Conservation (phyloP, 2,329 filamentous ascomycete species). For the Botrytis tulipae region DNA sequence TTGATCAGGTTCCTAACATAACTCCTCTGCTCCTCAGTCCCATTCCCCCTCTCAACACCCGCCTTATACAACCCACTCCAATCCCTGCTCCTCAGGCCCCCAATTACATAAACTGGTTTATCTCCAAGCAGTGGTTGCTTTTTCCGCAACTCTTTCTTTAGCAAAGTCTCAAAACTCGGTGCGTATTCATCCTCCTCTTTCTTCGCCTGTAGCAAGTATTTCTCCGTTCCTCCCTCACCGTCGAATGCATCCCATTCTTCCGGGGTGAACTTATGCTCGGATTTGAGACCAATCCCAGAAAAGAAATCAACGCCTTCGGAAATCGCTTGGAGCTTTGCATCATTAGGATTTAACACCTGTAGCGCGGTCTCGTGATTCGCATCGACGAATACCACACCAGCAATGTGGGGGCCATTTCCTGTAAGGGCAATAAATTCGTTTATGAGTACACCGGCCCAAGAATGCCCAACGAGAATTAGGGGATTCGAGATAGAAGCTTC, state of each 20-base stretch:
- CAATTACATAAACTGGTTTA: slow-evolving; percentile 28
- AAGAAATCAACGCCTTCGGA: slow-evolving; percentile 15
- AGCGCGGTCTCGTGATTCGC: slow-evolving; percentile 27
- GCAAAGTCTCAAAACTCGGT: slow-evolving; percentile 35
- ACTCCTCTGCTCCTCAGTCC: slow-evolving; percentile 38
- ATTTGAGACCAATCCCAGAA: slow-evolving; percentile 1
- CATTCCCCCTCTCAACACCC: slow-evolving; percentile 39
- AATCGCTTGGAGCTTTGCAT: slow-evolving; percentile 19
- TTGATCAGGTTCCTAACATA: slow-evolving; percentile 35
- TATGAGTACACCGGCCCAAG: slow-evolving; percentile 25
- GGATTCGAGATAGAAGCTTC: slow-evolving; percentile 22
- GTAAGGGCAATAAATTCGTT: slow-evolving; percentile 24
- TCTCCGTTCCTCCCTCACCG: slow-evolving; percentile 25
- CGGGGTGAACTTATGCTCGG: slow-evolving; percentile 23
- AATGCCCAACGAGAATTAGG: slow-evolving; percentile 28
- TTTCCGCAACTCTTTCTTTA: slow-evolving; percentile 34
- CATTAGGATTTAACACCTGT: slow-evolving; percentile 22
- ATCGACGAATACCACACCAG: slow-evolving; percentile 30
- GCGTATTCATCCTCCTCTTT: slow-evolving; percentile 21
- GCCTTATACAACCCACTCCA: slow-evolving; percentile 34
- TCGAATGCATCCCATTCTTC: slow-evolving; percentile 25
- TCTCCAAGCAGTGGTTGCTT: slow-evolving; percentile 34
- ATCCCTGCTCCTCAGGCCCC: not conserved
- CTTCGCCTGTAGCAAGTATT: slow-evolving; percentile 19
- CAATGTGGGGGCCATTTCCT: slow-evolving; percentile 18